These are phyloP conservation scores for Saccharomyces hybrid DNA, from an alignment of 1,139 yeast genomes.

Conservation along the genomic window DNA sequence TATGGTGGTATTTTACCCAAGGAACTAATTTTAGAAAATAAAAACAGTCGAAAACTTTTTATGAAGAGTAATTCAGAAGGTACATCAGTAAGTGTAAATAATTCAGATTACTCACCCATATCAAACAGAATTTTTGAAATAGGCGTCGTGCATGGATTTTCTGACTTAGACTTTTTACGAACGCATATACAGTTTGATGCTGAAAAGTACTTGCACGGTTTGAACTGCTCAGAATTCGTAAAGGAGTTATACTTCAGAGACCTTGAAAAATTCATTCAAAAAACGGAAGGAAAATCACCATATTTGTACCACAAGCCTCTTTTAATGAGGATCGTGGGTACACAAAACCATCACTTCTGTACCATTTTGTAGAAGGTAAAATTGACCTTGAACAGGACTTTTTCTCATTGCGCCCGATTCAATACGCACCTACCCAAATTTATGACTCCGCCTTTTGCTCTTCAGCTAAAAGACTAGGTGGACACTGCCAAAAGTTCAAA, in stretches of 20 bases:
- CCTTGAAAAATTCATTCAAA: slow-evolving; percentile 51
- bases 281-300: slow-evolving; percentile 52
- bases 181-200: slow-evolving; percentile 49
- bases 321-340: slow-evolving; percentile 34
- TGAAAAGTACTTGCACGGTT: slow-evolving; percentile 63
- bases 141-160: slow-evolving; percentile 58
- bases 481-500: slow-evolving; percentile 43
- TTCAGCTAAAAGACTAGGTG: slow-evolving; percentile 36
- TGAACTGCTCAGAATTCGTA: slow-evolving; percentile 61
- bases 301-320: slow-evolving; percentile 43
- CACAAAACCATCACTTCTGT: slow-evolving; percentile 40
- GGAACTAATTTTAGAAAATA: slow-evolving; percentile 13
- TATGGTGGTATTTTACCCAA: slow-evolving; percentile 19
- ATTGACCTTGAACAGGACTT: slow-evolving; percentile 30
- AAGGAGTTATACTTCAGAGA: slow-evolving; percentile 60
- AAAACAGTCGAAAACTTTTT: slow-evolving; percentile 22
- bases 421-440: slow-evolving; percentile 29
- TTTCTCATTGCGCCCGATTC: slow-evolving; percentile 17
- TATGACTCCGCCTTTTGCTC: slow-evolving; percentile 41
- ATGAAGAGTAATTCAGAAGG: slow-evolving; percentile 33
- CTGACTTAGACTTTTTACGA: slow-evolving; percentile 34
- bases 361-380: slow-evolving; percentile 59
- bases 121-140: slow-evolving; percentile 46
- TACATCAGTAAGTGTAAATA: slow-evolving; percentile 27
- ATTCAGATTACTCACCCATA: slow-evolving; percentile 27